These are phyloP conservation scores for Asterochloris erici DNA, from an alignment of 139 green algal species.

Conservation along the genomic window DNA sequence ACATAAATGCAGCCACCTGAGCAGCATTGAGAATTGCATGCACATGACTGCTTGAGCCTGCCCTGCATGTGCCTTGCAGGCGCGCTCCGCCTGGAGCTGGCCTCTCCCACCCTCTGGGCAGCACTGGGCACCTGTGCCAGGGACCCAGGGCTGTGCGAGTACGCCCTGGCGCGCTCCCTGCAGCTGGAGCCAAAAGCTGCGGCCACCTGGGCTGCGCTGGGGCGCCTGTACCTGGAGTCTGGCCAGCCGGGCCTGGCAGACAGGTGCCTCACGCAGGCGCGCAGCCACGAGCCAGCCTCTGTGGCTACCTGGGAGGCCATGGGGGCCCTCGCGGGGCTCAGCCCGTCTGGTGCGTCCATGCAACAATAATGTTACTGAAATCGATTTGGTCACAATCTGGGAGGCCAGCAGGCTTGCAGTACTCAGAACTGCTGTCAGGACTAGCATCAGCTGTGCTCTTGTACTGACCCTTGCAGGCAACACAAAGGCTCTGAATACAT, in stretches of 20 bases:
- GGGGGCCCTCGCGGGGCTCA: slow-evolving; percentile 45
- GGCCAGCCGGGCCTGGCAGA: slow-evolving; percentile 25
- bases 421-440: no score
- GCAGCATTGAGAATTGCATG: no score
- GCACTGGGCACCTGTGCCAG: slow-evolving; percentile 32
- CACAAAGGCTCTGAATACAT: no score
- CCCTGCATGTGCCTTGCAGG: slow-evolving; percentile 13
- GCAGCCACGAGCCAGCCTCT: slow-evolving; percentile 47
- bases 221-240: slow-evolving; percentile 52
- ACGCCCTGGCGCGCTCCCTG: slow-evolving; percentile 53
- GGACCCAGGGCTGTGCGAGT: slow-evolving; percentile 45
- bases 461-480: no score
- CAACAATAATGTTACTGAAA: no score
- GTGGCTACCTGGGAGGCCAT: slow-evolving; percentile 75
- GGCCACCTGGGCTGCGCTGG: slow-evolving; percentile 64
- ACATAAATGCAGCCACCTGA: no score
- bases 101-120: slow-evolving; percentile 55
- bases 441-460: no score
- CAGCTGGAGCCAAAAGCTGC: slow-evolving; percentile 65
- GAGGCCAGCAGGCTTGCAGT: no score
- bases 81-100: slow-evolving; percentile 48
- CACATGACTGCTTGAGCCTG: no score
- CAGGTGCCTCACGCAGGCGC: slow-evolving; percentile 49
- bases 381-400: no score
- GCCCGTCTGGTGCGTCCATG: slow-evolving; percentile 14